Evolutionary conservation across 345 rosid species (phyloP).

Genomic region (Tarenaya hassleriana): DNA sequence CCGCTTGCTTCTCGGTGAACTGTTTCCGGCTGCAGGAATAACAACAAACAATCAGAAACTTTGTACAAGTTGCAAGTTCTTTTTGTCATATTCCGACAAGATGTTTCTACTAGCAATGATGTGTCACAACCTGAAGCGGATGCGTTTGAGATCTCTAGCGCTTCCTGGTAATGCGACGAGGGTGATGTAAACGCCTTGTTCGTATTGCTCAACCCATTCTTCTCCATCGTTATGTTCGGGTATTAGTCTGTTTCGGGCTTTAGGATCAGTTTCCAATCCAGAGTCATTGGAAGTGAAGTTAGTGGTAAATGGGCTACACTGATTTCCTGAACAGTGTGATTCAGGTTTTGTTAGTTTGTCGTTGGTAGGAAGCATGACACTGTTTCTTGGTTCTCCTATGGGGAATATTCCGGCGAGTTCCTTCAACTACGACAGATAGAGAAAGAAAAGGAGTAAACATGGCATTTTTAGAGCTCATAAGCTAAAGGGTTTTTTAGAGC

Average conservation of each 20-base stretch:
- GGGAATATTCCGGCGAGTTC: slow-evolving; percentile 74
- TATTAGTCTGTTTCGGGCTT: slow-evolving; percentile 37
- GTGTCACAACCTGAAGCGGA: slow-evolving; percentile 63
- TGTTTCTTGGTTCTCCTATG: slow-evolving; percentile 32
- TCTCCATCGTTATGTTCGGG: not conserved
- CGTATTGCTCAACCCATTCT: slow-evolving; percentile 71
- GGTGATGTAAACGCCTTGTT: slow-evolving; percentile 69
- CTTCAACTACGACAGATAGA: slow-evolving; percentile 40
- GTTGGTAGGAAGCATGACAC: slow-evolving; percentile 34
- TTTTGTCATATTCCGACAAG: not conserved
- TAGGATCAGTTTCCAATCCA: slow-evolving; percentile 42
- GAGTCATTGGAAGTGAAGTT: slow-evolving; percentile 28
- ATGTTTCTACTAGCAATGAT: not conserved
- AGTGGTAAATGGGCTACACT: slow-evolving; percentile 34
- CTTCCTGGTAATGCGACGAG: slow-evolving; percentile 64
- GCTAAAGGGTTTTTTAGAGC: not conserved
- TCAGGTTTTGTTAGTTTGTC: slow-evolving; percentile 27
- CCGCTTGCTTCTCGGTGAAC: slow-evolving; percentile 75
- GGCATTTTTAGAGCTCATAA: no score
- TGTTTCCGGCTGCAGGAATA: slow-evolving; percentile 51
- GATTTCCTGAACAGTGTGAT: slow-evolving; percentile 26
- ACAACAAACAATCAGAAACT: not conserved
- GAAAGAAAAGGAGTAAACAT: not conserved
- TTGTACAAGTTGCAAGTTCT: not conserved
- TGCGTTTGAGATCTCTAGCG: slow-evolving; percentile 55